phyloP scores from a whole-genome alignment of 75 land plant genomes.

The Pinus taeda region DNA sequence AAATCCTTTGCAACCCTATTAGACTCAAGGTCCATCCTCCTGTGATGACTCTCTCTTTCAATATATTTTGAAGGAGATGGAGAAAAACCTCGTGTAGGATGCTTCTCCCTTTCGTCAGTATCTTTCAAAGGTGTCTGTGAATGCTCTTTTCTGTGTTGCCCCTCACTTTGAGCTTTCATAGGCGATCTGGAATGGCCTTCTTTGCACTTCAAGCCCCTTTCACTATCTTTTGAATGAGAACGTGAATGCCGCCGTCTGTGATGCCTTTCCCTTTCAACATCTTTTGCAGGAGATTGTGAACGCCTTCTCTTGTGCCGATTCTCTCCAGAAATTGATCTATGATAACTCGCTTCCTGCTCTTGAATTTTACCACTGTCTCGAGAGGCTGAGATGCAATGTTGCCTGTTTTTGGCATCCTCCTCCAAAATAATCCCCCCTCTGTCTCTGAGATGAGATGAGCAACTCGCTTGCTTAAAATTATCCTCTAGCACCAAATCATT shows the following conservation, averaged over 20 bases:
- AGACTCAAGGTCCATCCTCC: not conserved
- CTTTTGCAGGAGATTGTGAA: not conserved
- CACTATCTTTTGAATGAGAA: constrained; percentile 1
- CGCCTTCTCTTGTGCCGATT: not conserved
- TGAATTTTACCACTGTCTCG: not conserved
- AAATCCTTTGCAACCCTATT: not conserved
- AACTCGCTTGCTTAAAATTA: not conserved
- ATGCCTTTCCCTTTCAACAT: not conserved
- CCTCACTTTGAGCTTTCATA: not conserved
- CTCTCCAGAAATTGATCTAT: not conserved
- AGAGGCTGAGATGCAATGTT: not conserved
- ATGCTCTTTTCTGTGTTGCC: not conserved
- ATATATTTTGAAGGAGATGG: not conserved
- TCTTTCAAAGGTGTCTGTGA: not conserved
- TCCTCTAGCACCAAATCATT: not conserved
- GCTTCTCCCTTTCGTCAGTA: constrained; percentile 2
- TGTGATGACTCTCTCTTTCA: constrained; percentile 1
- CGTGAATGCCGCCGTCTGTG: not conserved
- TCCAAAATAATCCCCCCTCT: not conserved
- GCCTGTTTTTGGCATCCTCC: not conserved
- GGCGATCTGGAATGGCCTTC: not conserved
- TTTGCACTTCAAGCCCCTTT: not conserved
- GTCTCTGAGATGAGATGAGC: not conserved
- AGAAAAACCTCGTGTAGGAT: not conserved
- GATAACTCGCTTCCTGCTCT: not conserved